A percentile compares a stretch with the other conserved stretches of the same genome.
These are phyloP conservation scores for Diaporthe helianthi DNA, from an alignment of 2,329 filamentous ascomycete species.

Conservation along the genomic window DNA sequence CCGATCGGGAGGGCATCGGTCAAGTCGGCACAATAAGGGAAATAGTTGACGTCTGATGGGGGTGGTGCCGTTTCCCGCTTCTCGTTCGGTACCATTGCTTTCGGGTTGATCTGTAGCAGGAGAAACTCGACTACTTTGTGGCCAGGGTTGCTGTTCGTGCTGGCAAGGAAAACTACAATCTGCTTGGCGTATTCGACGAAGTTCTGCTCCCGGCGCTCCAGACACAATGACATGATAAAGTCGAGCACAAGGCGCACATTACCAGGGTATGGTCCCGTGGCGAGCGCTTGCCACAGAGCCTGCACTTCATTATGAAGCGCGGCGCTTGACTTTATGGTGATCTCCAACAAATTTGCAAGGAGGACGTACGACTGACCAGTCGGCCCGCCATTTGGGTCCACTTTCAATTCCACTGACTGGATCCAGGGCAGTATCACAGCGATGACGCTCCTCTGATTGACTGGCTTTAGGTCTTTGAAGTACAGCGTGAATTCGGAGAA, in stretches of 20 bases:
- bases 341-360: conserved; percentile 91
- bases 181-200: conserved; percentile 99
- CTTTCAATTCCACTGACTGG: conserved; percentile 88
- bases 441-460: conserved; percentile 90
- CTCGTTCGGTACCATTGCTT: conserved; percentile 94
- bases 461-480: conserved; percentile 85
- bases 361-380: conserved; percentile 94
- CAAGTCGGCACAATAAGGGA: conserved; percentile 92
- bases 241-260: conserved; percentile 95
- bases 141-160: conserved; percentile 74
- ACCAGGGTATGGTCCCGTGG: conserved; percentile 88
- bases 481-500: conserved; percentile 96
- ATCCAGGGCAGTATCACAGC: conserved; percentile 96
- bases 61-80: conserved; percentile 73
- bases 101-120: conserved; percentile 87
- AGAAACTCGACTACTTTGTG: conserved; percentile 95
- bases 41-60: conserved; percentile 73
- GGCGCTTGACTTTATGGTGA: conserved; percentile 90
- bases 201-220: conserved; percentile 95
- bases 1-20: conserved; percentile 80
- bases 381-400: conserved; percentile 90
- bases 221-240: conserved; percentile 92
- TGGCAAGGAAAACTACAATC: conserved; percentile 94
- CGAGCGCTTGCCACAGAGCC: conserved; percentile 94
- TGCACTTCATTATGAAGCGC: conserved; percentile 95